Percentiles rank a stretch among this genome's conserved stretches.
phyloP scores from a whole-genome alignment of 1,284 basidiomycete genomes.

The Tremellales sp. region DNA sequence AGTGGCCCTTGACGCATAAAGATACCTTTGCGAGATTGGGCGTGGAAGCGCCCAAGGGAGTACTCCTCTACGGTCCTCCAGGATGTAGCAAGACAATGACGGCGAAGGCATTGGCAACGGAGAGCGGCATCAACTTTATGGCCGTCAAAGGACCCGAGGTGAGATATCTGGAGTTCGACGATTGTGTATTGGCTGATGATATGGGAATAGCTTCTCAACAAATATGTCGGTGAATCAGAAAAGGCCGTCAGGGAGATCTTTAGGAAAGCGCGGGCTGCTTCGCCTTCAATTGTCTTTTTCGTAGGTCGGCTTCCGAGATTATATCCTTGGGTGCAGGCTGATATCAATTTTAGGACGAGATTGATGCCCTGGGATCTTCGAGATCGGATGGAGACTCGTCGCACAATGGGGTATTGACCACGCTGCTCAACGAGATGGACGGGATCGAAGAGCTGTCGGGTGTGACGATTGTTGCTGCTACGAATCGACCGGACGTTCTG shows the following conservation, averaged over 20 bases:
- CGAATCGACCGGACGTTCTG: conserved; percentile 89
- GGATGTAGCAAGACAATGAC: conserved; percentile 97
- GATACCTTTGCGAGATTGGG: conserved; percentile 83
- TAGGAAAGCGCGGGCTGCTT: conserved; percentile 85
- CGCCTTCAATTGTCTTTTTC: conserved; percentile 95
- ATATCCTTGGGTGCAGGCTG: neutral
- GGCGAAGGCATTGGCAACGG: conserved; percentile 88
- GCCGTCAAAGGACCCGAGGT: conserved; percentile 98
- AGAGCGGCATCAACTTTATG: conserved; percentile 93
- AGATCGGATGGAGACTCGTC: conserved; percentile 59
- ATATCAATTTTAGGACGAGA: conserved; percentile 74
- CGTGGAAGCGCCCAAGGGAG: conserved; percentile 80
- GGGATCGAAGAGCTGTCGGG: conserved; percentile 90
- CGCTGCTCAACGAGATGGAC: conserved; percentile 96
- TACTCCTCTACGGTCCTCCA: conserved; percentile 92
- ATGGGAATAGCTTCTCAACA: conserved; percentile 71
- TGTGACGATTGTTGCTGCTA: conserved; percentile 92
- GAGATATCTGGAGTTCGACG: conserved; percentile 20
- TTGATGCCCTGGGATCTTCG: conserved; percentile 85
- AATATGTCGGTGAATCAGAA: conserved; percentile 97
- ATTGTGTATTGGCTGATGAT: neutral
- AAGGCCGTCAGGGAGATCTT: conserved; percentile 92
- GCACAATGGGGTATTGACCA: conserved; percentile 84
- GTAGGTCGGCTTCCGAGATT: conserved; percentile 53
- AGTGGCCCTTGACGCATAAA: conserved; percentile 88